Evolutionary conservation across 768 basidiomycete genomes (phyloP).

Genomic region (Porpolomopsis calyptriformis): DNA sequence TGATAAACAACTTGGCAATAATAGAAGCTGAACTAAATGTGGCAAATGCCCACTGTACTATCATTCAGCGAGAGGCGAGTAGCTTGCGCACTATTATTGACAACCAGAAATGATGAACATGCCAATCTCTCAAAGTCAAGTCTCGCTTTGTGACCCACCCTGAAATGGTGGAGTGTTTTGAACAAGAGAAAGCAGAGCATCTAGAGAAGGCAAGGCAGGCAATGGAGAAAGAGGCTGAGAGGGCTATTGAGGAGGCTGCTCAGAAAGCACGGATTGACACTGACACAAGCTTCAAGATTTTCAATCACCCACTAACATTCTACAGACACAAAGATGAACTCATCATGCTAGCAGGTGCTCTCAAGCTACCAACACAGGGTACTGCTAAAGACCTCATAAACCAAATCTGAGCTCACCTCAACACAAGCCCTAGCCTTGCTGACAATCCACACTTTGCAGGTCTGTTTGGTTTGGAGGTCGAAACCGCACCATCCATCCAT

Average conservation of each 20-base stretch:
- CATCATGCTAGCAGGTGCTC: background rate
- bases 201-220: background rate
- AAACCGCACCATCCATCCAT: no score
- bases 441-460: no score
- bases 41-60: no score
- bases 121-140: constrained; percentile 2
- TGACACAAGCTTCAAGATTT: background rate
- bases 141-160: constrained; percentile 2
- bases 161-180: constrained; percentile 3
- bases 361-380: background rate
- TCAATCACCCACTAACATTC: background rate
- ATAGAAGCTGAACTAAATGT: no score
- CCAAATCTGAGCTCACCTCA: no score
- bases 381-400: no score
- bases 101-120: no score
- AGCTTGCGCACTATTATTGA: no score
- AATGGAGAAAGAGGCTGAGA: constrained; percentile 9
- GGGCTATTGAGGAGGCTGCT: constrained; percentile 9
- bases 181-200: constrained; percentile 3
- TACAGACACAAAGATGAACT: background rate
- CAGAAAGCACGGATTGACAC: constrained; percentile 5
- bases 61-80: no score
- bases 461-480: no score
- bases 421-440: no score
- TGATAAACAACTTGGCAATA: no score